Base-by-base conservation (phyloP, 2,329 filamentous ascomycete genomes). In the Fusarium miscanthi region DNA sequence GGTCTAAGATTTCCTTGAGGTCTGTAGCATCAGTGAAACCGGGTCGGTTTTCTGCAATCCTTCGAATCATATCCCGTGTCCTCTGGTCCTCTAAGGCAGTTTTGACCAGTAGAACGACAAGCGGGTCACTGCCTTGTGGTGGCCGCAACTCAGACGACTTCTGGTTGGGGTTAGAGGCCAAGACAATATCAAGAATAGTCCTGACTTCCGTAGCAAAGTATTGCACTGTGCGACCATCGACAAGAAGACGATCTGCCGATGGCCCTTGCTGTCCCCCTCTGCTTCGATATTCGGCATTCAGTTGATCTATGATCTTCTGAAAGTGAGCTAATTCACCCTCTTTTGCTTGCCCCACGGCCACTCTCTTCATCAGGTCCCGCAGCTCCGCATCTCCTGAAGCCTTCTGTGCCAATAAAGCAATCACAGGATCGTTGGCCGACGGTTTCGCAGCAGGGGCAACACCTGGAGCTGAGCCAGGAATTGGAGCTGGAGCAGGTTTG, bases 341-440 rank as follows among this genome's bases (percentile, higher is more conserved):
- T 17, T 88, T 90, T 1, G 93, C 93, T 73, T 91, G 88, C 3
- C 93, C 93, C 33, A 91, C 90, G 1, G 93, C 93, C 2, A 96
- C 93, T 59, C 93, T 89, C 79, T 94, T 94, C 93, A 96, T 96
- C 0, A 96, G 84, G 40, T 92, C 90, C 63, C 94, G 91, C 14
- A 96, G 84, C 61, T 92, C 87, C 1, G 90, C 87, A 78, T 96
- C 92, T 31, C 89, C 90, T 1, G 92, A 92, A 11, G 93, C 93
- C 72, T 90, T 89, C 75, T 93, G 91, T 0, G 93, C 93, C 31
- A 96, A 84, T 71, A 93, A 90, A 56, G 94, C 91, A 62, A 96
- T 95, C 46, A 96, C 94, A 1, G 93, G 93, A 77, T 95, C 93
- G 30, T 85, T 82, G n/a, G 82, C 64, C 11, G 76, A 73, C 35